phyloP scores from a whole-genome alignment of 306 rosid species.

The Leucaena leucocephala region DNA sequence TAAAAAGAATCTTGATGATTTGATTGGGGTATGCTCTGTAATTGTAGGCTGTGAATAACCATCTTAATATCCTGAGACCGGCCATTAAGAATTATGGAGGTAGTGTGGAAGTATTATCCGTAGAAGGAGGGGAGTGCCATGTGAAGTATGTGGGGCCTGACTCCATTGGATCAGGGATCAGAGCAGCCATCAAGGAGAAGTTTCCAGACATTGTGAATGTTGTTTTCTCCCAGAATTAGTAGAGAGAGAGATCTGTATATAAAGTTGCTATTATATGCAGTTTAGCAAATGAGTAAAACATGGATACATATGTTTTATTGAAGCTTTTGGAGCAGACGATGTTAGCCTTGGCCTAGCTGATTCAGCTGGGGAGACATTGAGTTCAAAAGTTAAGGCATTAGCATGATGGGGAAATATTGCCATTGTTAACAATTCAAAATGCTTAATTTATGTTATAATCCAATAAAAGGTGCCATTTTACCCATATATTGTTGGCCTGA shows the following conservation, averaged over 20 bases:
- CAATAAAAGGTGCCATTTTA: neutral
- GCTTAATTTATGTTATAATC: neutral
- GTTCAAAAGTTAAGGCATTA: neutral
- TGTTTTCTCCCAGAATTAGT: slow-evolving; percentile 36
- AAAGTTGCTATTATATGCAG: no score
- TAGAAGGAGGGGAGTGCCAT: slow-evolving; percentile 65
- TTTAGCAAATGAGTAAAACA: neutral
- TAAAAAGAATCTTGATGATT: slow-evolving; percentile 26
- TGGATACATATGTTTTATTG: neutral
- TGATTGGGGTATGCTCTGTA: neutral
- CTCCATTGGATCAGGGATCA: slow-evolving; percentile 87
- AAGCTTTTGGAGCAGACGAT: neutral
- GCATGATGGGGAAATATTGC: neutral
- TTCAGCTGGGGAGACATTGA: neutral
- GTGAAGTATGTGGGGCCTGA: slow-evolving; percentile 81
- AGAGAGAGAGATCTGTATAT: neutral
- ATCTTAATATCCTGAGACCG: slow-evolving; percentile 83
- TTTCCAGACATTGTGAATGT: slow-evolving; percentile 82
- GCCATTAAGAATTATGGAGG: slow-evolving; percentile 93
- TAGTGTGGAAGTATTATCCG: slow-evolving; percentile 75
- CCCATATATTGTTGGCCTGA: neutral
- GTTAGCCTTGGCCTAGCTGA: neutral
- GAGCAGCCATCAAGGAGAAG: slow-evolving; percentile 92
- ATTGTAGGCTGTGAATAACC: slow-evolving; percentile 78
- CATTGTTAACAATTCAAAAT: neutral